Base-by-base conservation (phyloP, 2,329 filamentous ascomycete genomes). In the Talaromyces sp. region DNA sequence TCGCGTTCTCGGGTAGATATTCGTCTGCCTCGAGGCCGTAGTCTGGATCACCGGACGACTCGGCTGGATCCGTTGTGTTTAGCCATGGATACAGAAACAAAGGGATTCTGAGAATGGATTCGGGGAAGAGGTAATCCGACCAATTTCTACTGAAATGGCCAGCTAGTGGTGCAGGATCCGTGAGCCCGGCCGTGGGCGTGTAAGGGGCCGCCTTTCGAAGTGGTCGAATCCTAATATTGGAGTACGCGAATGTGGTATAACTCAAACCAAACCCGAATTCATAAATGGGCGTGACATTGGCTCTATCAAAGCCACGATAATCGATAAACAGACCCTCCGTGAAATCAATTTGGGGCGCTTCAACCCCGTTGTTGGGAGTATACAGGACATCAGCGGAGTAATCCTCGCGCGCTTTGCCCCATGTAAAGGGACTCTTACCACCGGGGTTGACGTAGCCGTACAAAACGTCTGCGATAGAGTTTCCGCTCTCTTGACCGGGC, bases 401-500 rank as follows among this genome's bases (percentile, higher is more conserved):
- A 61, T 85, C 80, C 58, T 81, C 78, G n/a, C 80, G 81, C 13
- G 78, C 78, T 68, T 77, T 77, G 31, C 83, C 87, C 76, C 87
- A 82, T 58, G 86, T 88, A 77, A 89, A 89, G 11, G 86, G 84
- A 5, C 84, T 78, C 77, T 88, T 89, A 69, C 81, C 87, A 62
- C 84, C 84, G 15, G 87, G 86, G 74, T 88, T 89, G 72, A 85
- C 80, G 63, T 82, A 80, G 63, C 91, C 91, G 75, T 91, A 93
- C 7, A 93, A 82, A 25, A 93, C 81, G 72, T 93, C 90, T 3
- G 88, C 87, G 54, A 93, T 85, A 1, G 89, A 85, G 72, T 92
- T 92, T 13, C 91, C 91, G 69, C 86, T 90, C 76, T 93, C 89
- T 72, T 92, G 87, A 29, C 90, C 90, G 0, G 90, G 90, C 51